A percentile compares a stretch with the other conserved stretches of the same genome.
phyloP scores from a whole-genome alignment of 371 early-diverging fungal species.

The Cokeromyces recurvatus region DNA sequence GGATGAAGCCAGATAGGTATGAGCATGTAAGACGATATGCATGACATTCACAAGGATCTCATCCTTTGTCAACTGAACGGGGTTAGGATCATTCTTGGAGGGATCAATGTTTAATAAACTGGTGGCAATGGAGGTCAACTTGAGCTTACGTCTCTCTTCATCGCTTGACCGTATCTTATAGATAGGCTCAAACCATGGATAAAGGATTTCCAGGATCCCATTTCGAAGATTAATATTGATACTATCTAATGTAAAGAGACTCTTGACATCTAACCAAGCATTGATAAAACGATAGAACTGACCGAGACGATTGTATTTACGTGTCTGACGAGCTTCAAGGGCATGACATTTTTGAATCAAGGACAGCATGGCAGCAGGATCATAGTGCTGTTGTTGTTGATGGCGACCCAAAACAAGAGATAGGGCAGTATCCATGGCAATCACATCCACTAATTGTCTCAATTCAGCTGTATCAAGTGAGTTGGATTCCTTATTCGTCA shows the following conservation, averaged over 20 bases:
- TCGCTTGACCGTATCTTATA: not conserved
- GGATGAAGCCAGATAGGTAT: conserved; percentile 25
- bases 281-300: conserved; percentile 18
- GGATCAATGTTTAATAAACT: conserved; percentile 19
- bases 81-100: conserved; percentile 35
- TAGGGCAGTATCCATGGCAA: conserved; percentile 30
- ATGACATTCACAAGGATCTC: conserved; percentile 30
- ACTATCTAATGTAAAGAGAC: conserved; percentile 1
- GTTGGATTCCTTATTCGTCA: not conserved
- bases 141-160: not conserved
- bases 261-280: not conserved
- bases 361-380: conserved; percentile 12
- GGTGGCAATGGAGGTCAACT: conserved; percentile 5
- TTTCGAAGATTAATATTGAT: not conserved
- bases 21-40: conserved; percentile 36
- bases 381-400: conserved; percentile 1
- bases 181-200: conserved; percentile 7
- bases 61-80: conserved; percentile 28
- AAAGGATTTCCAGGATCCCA: conserved; percentile 7
- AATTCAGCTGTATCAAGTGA: conserved; percentile 18
- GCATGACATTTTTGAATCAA: conserved; percentile 13
- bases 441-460: conserved; percentile 24
- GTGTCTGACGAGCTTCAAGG: conserved; percentile 16
- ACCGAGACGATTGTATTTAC: conserved; percentile 22
- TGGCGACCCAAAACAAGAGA: conserved; percentile 19